phyloP scores from a whole-genome alignment of 495 filamentous ascomycete genomes.

The Talaromyces ruber region DNA sequence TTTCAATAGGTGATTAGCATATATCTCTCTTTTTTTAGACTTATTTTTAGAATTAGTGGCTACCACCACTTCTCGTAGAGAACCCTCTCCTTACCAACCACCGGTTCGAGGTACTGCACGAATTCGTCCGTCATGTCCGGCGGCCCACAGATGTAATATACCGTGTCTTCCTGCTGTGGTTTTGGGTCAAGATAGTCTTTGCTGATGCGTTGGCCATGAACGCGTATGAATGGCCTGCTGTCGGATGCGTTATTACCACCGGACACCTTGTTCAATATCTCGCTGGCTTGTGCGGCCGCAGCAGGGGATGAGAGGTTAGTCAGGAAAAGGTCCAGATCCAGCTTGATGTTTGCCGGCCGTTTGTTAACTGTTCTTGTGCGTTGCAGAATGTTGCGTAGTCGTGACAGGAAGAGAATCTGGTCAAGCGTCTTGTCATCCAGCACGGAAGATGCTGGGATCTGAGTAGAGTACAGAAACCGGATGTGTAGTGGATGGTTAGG shows the following conservation, averaged over 20 bases:
- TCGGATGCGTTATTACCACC: constrained; percentile 14
- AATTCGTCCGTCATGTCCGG: constrained; percentile 74
- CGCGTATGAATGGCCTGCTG: neutral
- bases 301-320: constrained; percentile 16
- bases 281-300: neutral
- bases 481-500: constrained; percentile 10
- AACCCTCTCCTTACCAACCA: constrained; percentile 44
- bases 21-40: no score
- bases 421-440: constrained; percentile 27
- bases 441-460: constrained; percentile 18
- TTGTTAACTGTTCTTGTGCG: constrained; percentile 10
- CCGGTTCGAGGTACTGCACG: constrained; percentile 56
- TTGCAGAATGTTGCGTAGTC: constrained; percentile 33
- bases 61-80: constrained; percentile 89
- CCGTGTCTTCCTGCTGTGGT: constrained; percentile 36
- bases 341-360: constrained; percentile 16
- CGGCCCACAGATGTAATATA: constrained; percentile 75
- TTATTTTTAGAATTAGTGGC: neutral
- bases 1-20: constrained; percentile 2
- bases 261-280: neutral
- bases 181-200: constrained; percentile 39
- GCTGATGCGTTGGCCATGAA: constrained; percentile 37
- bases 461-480: constrained; percentile 37
- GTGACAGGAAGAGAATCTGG: constrained; percentile 52
- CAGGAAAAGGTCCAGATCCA: constrained; percentile 31